phyloP scores from a whole-genome alignment of 2,329 filamentous ascomycete species.

The Lasiodiplodia gonubiensis region DNA sequence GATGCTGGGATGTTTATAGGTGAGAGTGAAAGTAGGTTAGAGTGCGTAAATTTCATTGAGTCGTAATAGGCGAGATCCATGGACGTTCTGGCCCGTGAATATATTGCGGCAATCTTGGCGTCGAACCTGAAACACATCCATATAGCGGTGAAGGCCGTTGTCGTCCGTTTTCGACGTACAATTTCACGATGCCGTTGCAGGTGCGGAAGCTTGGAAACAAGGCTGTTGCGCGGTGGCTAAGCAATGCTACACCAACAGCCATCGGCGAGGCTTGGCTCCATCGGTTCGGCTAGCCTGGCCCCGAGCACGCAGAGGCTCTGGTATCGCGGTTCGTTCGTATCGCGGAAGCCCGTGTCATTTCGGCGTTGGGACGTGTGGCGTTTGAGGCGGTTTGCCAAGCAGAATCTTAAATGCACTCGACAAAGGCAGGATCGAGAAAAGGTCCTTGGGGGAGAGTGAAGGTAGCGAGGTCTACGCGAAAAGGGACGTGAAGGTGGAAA shows the following conservation, averaged over 20 bases:
- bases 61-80: slow-evolving; percentile 4
- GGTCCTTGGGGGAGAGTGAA: slow-evolving; percentile 2
- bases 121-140: slow-evolving; percentile 9
- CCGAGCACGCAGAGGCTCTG: background rate
- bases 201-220: background rate
- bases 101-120: slow-evolving; percentile 20
- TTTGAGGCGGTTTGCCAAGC: slow-evolving; percentile 11
- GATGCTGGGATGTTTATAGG: slow-evolving; percentile 3
- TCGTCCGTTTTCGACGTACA: background rate
- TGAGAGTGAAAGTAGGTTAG: background rate
- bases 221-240: slow-evolving; percentile 12
- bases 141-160: slow-evolving; percentile 13
- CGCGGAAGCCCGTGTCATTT: slow-evolving; percentile 25
- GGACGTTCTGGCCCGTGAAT: slow-evolving; percentile 2
- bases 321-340: slow-evolving; percentile 5
- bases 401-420: slow-evolving; percentile 3
- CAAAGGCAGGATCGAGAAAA: slow-evolving; percentile 4
- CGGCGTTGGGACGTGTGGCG: slow-evolving; percentile 14
- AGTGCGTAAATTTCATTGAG: background rate
- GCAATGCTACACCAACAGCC: slow-evolving; percentile 7
- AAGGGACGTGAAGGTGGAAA: background rate
- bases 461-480: slow-evolving; percentile 7
- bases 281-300: slow-evolving; percentile 4
- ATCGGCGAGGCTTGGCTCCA: background rate
- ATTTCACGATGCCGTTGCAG: background rate